These are phyloP conservation scores for Suillus tomentosus DNA, from an alignment of 768 basidiomycete genomes.

Conservation along the genomic window DNA sequence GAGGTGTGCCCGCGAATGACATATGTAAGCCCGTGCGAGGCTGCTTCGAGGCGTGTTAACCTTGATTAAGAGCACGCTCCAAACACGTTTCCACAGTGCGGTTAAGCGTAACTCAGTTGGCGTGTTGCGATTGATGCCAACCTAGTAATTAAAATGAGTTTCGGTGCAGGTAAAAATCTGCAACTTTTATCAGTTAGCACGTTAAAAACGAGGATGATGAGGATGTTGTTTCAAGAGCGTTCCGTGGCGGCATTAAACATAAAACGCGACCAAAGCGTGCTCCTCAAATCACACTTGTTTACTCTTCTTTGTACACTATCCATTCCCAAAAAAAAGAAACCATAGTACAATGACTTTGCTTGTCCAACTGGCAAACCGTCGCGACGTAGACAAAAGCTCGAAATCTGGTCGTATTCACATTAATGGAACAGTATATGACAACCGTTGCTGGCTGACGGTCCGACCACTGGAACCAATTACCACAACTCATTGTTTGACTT, in stretches of 20 bases:
- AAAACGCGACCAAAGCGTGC: slow-evolving; percentile 16
- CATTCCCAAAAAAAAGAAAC: slow-evolving; percentile 4
- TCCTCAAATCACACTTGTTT: slow-evolving; percentile 26
- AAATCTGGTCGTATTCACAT: background rate
- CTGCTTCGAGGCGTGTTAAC: slow-evolving; percentile 9
- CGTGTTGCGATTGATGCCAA: background rate
- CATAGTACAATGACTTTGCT: slow-evolving; percentile 11
- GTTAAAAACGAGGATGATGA: slow-evolving; percentile 4
- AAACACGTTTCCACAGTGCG: slow-evolving; percentile 19
- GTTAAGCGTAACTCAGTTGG: slow-evolving; percentile 4
- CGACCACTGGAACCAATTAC: background rate
- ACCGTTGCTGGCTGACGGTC: background rate
- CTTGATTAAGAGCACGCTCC: slow-evolving; percentile 14
- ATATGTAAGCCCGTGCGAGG: slow-evolving; percentile 45
- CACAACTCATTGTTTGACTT: background rate
- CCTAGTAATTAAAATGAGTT: background rate
- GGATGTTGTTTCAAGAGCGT: slow-evolving; percentile 4
- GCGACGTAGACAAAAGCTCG: slow-evolving; percentile 1
- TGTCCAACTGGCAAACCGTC: background rate
- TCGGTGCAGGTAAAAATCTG: background rate
- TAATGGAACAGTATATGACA: background rate
- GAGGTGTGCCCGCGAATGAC: slow-evolving; percentile 84
- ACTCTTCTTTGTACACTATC: slow-evolving; percentile 23
- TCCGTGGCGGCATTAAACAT: slow-evolving; percentile 16
- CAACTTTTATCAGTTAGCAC: background rate